These are phyloP conservation scores for Colletotrichum spinosum DNA, from an alignment of 2,329 filamentous ascomycete genomes.

Conservation along the genomic window DNA sequence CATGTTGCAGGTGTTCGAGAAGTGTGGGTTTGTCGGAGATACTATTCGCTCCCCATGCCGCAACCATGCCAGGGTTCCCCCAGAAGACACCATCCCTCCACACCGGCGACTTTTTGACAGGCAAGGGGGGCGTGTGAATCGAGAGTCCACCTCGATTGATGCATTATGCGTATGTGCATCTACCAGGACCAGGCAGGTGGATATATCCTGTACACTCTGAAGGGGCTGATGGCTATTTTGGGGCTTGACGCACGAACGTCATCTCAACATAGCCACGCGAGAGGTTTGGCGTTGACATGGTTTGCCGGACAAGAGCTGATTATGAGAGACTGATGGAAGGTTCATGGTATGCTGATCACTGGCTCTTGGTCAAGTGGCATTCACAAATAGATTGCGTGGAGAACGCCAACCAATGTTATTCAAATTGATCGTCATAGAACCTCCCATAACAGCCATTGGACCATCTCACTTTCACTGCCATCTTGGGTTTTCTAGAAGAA, in stretches of 20 bases:
- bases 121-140: not conserved
- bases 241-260: not conserved
- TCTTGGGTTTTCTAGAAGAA: no score
- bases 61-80: not conserved
- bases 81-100: not conserved
- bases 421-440: no score
- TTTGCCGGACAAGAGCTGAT: not conserved
- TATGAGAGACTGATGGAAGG: not conserved
- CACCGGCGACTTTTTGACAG: conserved; percentile 12
- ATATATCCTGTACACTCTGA: not conserved
- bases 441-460: no score
- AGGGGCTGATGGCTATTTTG: not conserved
- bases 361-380: not conserved
- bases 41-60: not conserved
- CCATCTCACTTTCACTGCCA: no score
- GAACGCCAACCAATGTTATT: no score
- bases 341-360: not conserved
- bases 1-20: not conserved
- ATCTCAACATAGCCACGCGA: not conserved
- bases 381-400: no score
- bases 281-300: conserved; percentile 1
- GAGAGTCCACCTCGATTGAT: not conserved
- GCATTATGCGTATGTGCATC: conserved; percentile 15
- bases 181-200: not conserved
- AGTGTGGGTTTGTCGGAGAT: conserved; percentile 7